Percentiles rank a stretch among this genome's conserved stretches.
phyloP scores from a whole-genome alignment of 257 asterid genomes.

The Oldenlandia corymbosa region DNA sequence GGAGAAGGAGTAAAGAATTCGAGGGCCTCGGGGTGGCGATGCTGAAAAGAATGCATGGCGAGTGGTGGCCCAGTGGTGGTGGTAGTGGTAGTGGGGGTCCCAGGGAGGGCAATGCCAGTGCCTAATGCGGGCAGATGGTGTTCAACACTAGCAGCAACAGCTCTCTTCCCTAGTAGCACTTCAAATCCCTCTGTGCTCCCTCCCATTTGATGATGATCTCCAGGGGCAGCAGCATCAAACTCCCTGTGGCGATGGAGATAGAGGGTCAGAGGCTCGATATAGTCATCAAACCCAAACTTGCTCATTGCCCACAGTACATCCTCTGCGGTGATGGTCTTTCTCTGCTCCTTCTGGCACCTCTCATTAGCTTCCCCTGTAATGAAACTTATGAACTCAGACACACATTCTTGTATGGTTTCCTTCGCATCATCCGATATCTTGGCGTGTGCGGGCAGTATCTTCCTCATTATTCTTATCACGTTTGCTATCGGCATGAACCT shows the following conservation, averaged over 20 bases:
- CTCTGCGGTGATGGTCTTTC: slow-evolving; percentile 92
- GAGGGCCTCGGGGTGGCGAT: no score
- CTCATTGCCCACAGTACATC: slow-evolving; percentile 97
- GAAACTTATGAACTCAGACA: slow-evolving; percentile 89
- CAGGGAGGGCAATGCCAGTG: slow-evolving; percentile 16
- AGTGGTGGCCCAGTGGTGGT: no score
- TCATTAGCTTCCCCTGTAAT: slow-evolving; percentile 94
- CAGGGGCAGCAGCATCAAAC: slow-evolving; percentile 70
- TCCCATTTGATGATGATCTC: slow-evolving; percentile 37
- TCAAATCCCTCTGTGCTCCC: no score
- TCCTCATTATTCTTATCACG: slow-evolving; percentile 85
- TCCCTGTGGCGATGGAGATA: slow-evolving; percentile 76
- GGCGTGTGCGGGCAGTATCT: slow-evolving; percentile 78
- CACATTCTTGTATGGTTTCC: slow-evolving; percentile 93
- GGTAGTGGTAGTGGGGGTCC: no score
- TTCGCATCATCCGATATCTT: slow-evolving; percentile 92
- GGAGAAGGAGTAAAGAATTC: slow-evolving; percentile 28
- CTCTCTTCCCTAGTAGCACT: slow-evolving; percentile 44
- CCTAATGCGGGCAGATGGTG: no score
- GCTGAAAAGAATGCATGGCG: no score
- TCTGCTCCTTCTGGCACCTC: slow-evolving; percentile 86
- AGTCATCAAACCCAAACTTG: slow-evolving; percentile 84
- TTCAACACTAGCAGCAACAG: slow-evolving; percentile 17
- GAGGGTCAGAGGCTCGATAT: slow-evolving; percentile 80
- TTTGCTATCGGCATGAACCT: slow-evolving; percentile 98